Evolutionary conservation across 306 rosid genomes (phyloP), one percentile per base, ranked within the genome.

Genomic region (Cucurbita pepo): DNA sequence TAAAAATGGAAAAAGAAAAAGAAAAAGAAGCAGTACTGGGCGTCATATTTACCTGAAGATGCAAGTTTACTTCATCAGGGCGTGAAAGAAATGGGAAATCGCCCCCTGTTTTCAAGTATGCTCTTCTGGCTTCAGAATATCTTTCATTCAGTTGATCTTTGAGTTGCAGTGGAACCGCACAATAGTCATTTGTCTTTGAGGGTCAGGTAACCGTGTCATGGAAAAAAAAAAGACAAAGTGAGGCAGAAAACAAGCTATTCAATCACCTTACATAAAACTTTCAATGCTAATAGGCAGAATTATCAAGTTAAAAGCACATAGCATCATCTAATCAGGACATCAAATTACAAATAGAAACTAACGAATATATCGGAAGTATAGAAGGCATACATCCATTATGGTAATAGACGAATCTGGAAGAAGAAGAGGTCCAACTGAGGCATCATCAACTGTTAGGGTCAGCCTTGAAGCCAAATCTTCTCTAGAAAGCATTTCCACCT

Each of bases 61-160:
- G 97, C 70, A 94, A 83, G 88, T 94, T 94, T 78, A 94, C 97
- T 89, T 94, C 99, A 83, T 94, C 99, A 3, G 99, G 95, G 36
- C 99, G 97, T 3, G 99, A 91, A 76, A 94, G 99, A 81, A 94
- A 94, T 22, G 99, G 99, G 79, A 94, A 94, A 83, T 94, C 99
- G 38, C 97, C 97, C 51, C 99, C 99, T 10, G 82, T 81, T 86
- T 94, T 94, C 84, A 94, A 79, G 71, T 77, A 83, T 38, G 97
- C 99, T 25, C 87, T 85, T 80, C 99, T 89, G 76, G 99, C 99
- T 69, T 61, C 99, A 0, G 96, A 86, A 54, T 94, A 94, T 78
- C 95, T 89, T 81, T 94, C 99, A 60, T 89, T 77, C 79, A 94
- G 72, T 83, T 91, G 89, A 81, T 94, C 99, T 80, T 88, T 94